Evolutionary conservation across 2,329 filamentous ascomycete species (phyloP).

Genomic region (Westerdykella sp.): DNA sequence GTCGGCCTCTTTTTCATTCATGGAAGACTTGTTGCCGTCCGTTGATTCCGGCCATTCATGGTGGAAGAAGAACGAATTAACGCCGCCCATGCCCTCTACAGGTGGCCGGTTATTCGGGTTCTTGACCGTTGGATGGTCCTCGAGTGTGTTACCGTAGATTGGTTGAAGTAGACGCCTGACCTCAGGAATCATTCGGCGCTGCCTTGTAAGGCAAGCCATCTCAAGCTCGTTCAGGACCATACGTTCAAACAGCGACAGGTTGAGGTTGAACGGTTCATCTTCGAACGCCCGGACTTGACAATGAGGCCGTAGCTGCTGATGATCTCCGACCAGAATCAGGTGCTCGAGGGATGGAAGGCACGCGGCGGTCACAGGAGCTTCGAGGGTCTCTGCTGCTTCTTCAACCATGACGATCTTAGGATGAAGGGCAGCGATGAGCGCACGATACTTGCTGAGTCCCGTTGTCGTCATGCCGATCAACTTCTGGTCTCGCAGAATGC

Average conservation of each 20-base stretch:
- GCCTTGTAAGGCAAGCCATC: constrained; percentile 59
- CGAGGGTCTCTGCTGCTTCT: constrained; percentile 71
- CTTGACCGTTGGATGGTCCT: constrained; percentile 54
- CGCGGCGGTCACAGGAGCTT: constrained; percentile 55
- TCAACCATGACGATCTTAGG: constrained; percentile 69
- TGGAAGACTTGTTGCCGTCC: constrained; percentile 59
- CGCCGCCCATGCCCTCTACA: constrained; percentile 57
- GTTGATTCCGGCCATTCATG: constrained; percentile 60
- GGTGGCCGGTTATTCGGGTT: constrained; percentile 41
- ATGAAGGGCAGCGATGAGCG: constrained; percentile 58
- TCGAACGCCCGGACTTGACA: constrained; percentile 58
- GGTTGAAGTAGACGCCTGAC: constrained; percentile 55
- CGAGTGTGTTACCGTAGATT: constrained; percentile 53
- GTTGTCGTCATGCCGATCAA: constrained; percentile 70
- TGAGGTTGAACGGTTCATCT: constrained; percentile 57
- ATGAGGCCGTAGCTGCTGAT: constrained; percentile 68
- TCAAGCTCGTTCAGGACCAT: constrained; percentile 61
- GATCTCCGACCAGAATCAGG: constrained; percentile 68
- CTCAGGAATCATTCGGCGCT: constrained; percentile 68
- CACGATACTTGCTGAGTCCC: constrained; percentile 72
- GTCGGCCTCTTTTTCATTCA: constrained; percentile 64
- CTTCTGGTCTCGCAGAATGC: constrained; percentile 49
- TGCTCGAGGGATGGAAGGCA: constrained; percentile 59
- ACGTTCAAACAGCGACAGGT: constrained; percentile 74
- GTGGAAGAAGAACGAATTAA: constrained; percentile 56